phyloP scores from a whole-genome alignment of 495 filamentous ascomycete genomes.

The Aspergillus diversus region DNA sequence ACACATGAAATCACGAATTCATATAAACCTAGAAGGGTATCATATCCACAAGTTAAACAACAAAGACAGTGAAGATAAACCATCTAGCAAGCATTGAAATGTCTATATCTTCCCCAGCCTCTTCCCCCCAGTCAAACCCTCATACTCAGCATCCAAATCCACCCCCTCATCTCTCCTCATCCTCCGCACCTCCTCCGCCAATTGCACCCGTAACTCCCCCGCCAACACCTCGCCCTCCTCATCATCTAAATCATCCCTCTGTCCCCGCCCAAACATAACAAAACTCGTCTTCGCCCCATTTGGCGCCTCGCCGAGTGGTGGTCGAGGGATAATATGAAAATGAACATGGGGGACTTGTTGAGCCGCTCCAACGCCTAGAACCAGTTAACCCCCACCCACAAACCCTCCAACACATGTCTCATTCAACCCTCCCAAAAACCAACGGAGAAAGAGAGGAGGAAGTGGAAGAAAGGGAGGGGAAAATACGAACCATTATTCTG shows the following conservation, averaged over 20 bases:
- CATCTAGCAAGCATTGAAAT: not conserved
- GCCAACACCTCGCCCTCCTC: conserved; percentile 74
- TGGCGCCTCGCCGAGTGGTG: conserved; percentile 33
- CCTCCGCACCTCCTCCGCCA: conserved; percentile 59
- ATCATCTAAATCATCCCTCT: conserved; percentile 83
- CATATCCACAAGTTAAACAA: not conserved
- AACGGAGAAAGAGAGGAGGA: conserved; percentile 8
- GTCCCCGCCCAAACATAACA: conserved; percentile 81
- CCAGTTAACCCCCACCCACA: conserved; percentile 12
- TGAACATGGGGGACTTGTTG: conserved; percentile 92
- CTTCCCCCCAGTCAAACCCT: conserved; percentile 19
- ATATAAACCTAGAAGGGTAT: not conserved
- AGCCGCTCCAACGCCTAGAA: conserved; percentile 71
- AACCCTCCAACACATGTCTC: not conserved
- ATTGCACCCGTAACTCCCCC: conserved; percentile 58
- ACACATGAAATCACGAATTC: not conserved
- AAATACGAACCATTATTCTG: conserved; percentile 81
- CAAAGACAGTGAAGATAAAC: not conserved
- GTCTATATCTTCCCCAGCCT: conserved; percentile 29
- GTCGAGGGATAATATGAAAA: conserved; percentile 87
- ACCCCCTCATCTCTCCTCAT: conserved; percentile 47
- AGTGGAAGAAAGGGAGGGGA: conserved; percentile 3
- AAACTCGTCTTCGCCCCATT: conserved; percentile 58
- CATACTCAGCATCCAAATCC: conserved; percentile 38
- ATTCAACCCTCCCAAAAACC: not conserved